These are phyloP conservation scores for Leccinellum rugosiceps DNA, from an alignment of 768 basidiomycete species.

Conservation along the genomic window DNA sequence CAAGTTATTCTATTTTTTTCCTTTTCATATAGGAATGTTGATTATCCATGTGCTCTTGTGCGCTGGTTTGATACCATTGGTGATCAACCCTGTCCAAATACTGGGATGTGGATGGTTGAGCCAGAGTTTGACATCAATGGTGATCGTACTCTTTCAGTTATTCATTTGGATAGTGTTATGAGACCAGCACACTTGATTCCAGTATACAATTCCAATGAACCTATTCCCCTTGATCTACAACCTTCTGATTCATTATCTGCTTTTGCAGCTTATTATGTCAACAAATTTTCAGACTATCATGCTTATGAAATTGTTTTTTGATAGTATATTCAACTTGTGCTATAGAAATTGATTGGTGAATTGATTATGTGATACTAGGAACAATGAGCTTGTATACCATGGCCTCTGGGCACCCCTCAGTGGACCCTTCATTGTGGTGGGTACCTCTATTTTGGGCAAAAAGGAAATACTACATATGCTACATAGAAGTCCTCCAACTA, in stretches of 20 bases:
- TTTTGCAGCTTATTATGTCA: not conserved
- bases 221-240: not conserved
- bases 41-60: not conserved
- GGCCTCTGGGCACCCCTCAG: no score
- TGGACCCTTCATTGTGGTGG: no score
- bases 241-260: not conserved
- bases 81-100: not conserved
- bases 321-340: no score
- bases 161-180: not conserved
- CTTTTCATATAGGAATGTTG: not conserved
- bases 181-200: not conserved
- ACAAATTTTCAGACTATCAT: not conserved
- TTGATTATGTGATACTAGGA: no score
- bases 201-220: not conserved
- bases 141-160: not conserved
- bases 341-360: no score
- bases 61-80: not conserved
- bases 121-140: not conserved
- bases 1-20: not conserved
- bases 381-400: no score
- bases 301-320: not conserved
- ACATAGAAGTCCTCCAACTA: no score
- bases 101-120: not conserved
- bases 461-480: no score
- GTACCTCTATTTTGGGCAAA: no score